Conservation (phyloP, 2,329 filamentous ascomycete species). For the Neopestalotiopsis sp. region DNA sequence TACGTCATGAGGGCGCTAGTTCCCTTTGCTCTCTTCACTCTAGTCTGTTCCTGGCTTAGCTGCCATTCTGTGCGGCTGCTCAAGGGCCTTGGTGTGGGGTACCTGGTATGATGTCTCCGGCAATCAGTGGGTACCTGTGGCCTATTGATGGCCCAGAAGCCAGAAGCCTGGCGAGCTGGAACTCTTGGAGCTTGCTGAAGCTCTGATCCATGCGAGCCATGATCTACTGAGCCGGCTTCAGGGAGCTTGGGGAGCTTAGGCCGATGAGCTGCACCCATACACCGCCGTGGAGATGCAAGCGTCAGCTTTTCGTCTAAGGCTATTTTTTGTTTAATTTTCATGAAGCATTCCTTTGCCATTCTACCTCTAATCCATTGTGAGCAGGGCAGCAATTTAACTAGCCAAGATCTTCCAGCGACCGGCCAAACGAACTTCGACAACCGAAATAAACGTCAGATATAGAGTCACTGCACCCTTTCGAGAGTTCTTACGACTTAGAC, state of each 20-base stretch:
- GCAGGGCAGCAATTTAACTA: too few species aligned
- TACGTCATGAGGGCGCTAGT: slow-evolving; percentile 33
- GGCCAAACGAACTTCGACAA: too few species aligned
- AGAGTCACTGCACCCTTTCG: neutral
- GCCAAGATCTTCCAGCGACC: too few species aligned
- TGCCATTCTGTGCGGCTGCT: neutral
- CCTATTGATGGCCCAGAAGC: neutral
- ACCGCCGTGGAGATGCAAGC: too few species aligned
- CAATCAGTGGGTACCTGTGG: neutral
- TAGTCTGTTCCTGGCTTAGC: neutral
- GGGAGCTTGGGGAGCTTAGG: neutral
- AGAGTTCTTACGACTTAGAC: neutral
- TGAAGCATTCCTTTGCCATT: too few species aligned
- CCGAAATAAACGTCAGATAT: too few species aligned
- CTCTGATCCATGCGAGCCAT: neutral
- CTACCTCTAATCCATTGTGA: too few species aligned
- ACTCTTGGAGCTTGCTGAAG: neutral
- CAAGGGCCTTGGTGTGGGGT: neutral
- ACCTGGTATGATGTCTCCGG: neutral
- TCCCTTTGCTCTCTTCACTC: neutral
- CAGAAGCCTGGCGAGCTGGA: neutral
- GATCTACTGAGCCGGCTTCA: neutral
- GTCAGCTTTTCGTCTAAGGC: too few species aligned
- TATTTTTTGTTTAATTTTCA: too few species aligned
- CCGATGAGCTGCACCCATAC: neutral